phyloP scores from a whole-genome alignment of 306 rosid species.

The Corylus avellana region DNA sequence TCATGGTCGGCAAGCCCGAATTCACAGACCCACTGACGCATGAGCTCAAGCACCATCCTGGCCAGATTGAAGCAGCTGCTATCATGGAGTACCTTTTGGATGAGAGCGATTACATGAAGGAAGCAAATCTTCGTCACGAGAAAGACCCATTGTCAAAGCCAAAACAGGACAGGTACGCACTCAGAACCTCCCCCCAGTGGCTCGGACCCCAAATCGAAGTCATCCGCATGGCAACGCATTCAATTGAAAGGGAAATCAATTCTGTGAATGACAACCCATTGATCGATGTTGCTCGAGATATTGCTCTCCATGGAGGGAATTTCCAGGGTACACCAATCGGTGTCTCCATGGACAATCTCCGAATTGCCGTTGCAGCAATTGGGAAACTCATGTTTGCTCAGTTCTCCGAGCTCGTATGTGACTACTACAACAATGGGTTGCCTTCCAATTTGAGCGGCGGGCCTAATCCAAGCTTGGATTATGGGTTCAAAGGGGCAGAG shows the following conservation, averaged over 20 bases:
- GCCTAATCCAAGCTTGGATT: slow-evolving; percentile 42
- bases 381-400: slow-evolving; percentile 46
- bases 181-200: slow-evolving; percentile 45
- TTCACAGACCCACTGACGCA: slow-evolving; percentile 40
- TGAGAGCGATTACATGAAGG: slow-evolving; percentile 32
- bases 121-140: slow-evolving; percentile 31
- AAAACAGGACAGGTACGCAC: slow-evolving; percentile 42
- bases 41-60: slow-evolving; percentile 44
- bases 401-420: slow-evolving; percentile 41
- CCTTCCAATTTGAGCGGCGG: slow-evolving; percentile 43
- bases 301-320: slow-evolving; percentile 42
- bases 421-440: slow-evolving; percentile 39
- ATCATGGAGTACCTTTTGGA: slow-evolving; percentile 35
- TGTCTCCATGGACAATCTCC: slow-evolving; percentile 42
- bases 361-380: slow-evolving; percentile 43
- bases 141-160: slow-evolving; percentile 40
- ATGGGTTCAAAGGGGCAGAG: slow-evolving; percentile 42
- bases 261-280: slow-evolving; percentile 42
- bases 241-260: slow-evolving; percentile 43
- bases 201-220: slow-evolving; percentile 45
- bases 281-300: slow-evolving; percentile 33
- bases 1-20: slow-evolving; percentile 37
- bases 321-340: slow-evolving; percentile 48
- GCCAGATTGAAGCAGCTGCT: slow-evolving; percentile 43
- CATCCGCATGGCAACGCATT: slow-evolving; percentile 37